A percentile compares a stretch with the other conserved stretches of the same genome.
Conservation (phyloP, 2,329 filamentous ascomycete genomes). For the Fusarium lateritium region DNA sequence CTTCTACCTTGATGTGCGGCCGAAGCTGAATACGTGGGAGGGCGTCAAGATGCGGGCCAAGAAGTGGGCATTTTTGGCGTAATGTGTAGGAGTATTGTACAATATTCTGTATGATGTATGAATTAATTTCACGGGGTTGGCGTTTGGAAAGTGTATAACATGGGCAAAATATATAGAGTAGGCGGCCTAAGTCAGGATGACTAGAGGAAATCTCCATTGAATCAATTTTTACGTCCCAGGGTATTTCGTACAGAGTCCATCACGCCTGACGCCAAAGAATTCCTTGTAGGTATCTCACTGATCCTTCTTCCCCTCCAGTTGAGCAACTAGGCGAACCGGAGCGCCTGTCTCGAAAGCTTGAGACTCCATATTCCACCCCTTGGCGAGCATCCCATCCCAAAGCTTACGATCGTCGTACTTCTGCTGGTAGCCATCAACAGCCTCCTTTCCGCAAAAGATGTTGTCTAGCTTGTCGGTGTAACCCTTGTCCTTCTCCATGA, state of each 20-base stretch:
- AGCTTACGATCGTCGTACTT: constrained; percentile 43
- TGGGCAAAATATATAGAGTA: constrained; percentile 19
- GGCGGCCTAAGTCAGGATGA: constrained; percentile 10
- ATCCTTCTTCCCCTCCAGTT: constrained; percentile 46
- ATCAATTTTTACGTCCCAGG: constrained; percentile 11
- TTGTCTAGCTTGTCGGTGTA: constrained; percentile 43
- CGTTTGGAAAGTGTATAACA: constrained; percentile 50
- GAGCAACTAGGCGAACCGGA: constrained; percentile 52
- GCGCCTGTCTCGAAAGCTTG: constrained; percentile 57
- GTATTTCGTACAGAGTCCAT: constrained; percentile 4
- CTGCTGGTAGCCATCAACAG: constrained; percentile 35
- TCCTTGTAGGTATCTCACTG: constrained; percentile 27
- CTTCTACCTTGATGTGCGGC: constrained; percentile 78
- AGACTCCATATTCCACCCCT: constrained; percentile 55
- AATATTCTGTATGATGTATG: constrained; percentile 43
- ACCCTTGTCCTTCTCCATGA: constrained; percentile 43
- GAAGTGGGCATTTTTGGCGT: constrained; percentile 66
- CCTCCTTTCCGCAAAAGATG: constrained; percentile 30
- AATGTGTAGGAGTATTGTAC: constrained; percentile 9
- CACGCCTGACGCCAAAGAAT: constrained; percentile 8
- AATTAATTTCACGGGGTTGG: constrained; percentile 26
- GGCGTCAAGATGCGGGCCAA: constrained; percentile 76
- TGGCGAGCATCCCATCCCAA: constrained; percentile 48
- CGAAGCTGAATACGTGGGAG: constrained; percentile 78
- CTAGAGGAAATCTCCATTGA: constrained; percentile 43